phyloP scores from a whole-genome alignment of 2,329 filamentous ascomycete genomes.

The Aspergillus pseudonomiae region DNA sequence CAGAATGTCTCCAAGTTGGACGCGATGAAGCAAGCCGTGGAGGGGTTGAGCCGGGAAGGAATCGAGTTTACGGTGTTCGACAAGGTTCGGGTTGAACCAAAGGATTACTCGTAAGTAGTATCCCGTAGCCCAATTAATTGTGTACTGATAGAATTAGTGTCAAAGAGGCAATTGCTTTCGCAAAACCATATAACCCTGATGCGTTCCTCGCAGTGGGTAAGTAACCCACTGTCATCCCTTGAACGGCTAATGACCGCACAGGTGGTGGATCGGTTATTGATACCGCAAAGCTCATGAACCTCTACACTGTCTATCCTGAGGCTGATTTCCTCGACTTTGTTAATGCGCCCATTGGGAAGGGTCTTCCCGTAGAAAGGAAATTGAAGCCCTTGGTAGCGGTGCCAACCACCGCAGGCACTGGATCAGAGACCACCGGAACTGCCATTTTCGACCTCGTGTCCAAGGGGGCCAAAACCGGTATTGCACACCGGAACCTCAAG shows the following conservation, averaged over 20 bases:
- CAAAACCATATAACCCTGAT: slow-evolving; percentile 78
- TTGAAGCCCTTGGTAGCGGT: slow-evolving; percentile 79
- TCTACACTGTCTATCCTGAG: slow-evolving; percentile 87
- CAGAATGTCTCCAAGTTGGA: slow-evolving; percentile 76
- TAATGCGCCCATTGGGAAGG: slow-evolving; percentile 89
- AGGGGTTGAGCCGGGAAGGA: slow-evolving; percentile 76
- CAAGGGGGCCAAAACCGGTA: slow-evolving; percentile 90
- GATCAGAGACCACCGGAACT: slow-evolving; percentile 93
- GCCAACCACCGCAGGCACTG: slow-evolving; percentile 83
- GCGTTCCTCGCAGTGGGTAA: slow-evolving; percentile 86
- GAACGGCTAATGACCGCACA: slow-evolving; percentile 21
- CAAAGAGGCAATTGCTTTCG: slow-evolving; percentile 85
- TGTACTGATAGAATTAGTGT: slow-evolving; percentile 58
- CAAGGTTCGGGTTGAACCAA: slow-evolving; percentile 83
- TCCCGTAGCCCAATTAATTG: not conserved
- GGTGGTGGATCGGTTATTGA: slow-evolving; percentile 91
- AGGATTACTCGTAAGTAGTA: slow-evolving; percentile 75
- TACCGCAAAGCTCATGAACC: slow-evolving; percentile 97
- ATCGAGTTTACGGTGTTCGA: slow-evolving; percentile 81
- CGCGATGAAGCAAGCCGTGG: slow-evolving; percentile 86
- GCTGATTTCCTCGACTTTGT: slow-evolving; percentile 97
- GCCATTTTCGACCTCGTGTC: slow-evolving; percentile 95
- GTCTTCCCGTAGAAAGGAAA: slow-evolving; percentile 70
- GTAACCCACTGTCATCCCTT: slow-evolving; percentile 14
- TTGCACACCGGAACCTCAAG: slow-evolving; percentile 93